Base-by-base conservation (phyloP, 768 basidiomycete genomes). In the Suillus alpinus region DNA sequence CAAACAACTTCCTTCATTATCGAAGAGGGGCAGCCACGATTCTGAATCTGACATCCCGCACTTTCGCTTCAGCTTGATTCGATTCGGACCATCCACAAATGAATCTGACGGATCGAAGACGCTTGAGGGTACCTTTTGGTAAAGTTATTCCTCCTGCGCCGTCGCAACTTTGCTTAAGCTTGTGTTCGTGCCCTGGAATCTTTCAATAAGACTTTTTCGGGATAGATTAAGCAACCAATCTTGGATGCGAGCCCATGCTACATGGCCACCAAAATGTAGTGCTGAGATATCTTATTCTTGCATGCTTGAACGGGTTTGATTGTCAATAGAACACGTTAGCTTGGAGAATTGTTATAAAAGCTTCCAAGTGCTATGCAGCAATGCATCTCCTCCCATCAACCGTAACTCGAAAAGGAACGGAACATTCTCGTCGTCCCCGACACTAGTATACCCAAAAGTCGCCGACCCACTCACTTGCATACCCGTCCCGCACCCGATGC, bases 131-230 rank as follows among this genome's bases (percentile, higher is more conserved):
- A 39, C 55, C 53, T 62, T 71, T 70, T 73, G 70, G 70, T 70
- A 67, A 73, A 39, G 55, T 44, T 43, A 36, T 59, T 64, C 10
- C 62, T 59, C 61, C 58, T 61, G 29, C 39, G 41, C 53, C 55
- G 29, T 59, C 51, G 59, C 57, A 55, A 55, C 64, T 61, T 49
- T 64, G 61, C 67, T 49, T 18, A 49, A 49, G 26, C 47, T 68
- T 63, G 62, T 41, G 32, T 61, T 62, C 43, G 62, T 51, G 57
- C 70, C 69, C 66, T 63, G 60, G 62, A 61, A 69, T 41, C 34
- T 43, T 40, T 51, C 61, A 69, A 73, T 73, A 70, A 75, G 41
- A 62, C 74, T 72, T 60, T 69, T 71, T 75, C 57, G 37, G 72
- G 72, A 55, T 75, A 73, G 64, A 73, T 73, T 74, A 65, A 61